A percentile compares a stretch with the other conserved stretches of the same genome.
phyloP scores from a whole-genome alignment of 495 filamentous ascomycete species.

The Aspergillus nidulans region DNA sequence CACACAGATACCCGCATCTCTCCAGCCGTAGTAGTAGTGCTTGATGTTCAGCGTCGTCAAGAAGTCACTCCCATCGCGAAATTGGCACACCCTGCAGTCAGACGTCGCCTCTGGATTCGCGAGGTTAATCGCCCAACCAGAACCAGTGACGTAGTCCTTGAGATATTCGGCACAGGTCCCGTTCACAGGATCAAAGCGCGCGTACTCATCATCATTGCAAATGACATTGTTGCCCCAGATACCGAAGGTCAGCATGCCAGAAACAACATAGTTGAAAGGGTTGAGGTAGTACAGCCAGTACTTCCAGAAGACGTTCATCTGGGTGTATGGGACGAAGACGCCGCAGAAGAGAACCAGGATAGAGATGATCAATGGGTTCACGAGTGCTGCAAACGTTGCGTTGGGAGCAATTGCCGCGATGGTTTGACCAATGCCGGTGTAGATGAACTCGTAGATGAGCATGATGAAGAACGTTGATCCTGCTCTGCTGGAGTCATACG shows the following conservation, averaged over 20 bases:
- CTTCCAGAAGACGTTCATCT: slow-evolving; percentile 53
- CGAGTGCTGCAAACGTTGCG: slow-evolving; percentile 51
- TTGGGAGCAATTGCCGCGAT: slow-evolving; percentile 55
- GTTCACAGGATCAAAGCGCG: slow-evolving; percentile 45
- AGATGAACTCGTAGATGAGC: slow-evolving; percentile 52
- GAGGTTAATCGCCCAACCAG: slow-evolving; percentile 46
- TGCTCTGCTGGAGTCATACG: slow-evolving; percentile 39
- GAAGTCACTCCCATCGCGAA: slow-evolving; percentile 29
- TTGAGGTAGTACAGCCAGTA: slow-evolving; percentile 71
- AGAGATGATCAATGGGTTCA: slow-evolving; percentile 49
- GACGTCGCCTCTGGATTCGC: slow-evolving; percentile 45
- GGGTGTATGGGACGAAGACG: slow-evolving; percentile 31
- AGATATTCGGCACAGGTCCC: slow-evolving; percentile 54
- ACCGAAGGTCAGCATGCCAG: slow-evolving; percentile 49
- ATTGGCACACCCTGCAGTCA: slow-evolving; percentile 56
- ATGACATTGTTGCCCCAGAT: slow-evolving; percentile 50
- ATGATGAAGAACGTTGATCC: slow-evolving; percentile 54
- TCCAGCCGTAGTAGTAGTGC: slow-evolving; percentile 34
- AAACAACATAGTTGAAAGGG: slow-evolving; percentile 62
- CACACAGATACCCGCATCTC: slow-evolving; percentile 36
- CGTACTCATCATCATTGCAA: slow-evolving; percentile 54
- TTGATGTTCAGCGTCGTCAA: slow-evolving; percentile 33
- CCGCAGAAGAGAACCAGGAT: slow-evolving; percentile 34
- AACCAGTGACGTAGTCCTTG: slow-evolving; percentile 33
- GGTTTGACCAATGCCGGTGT: slow-evolving; percentile 58